Base-by-base conservation (phyloP, 768 basidiomycete species). In the Pholiota molesta region DNA sequence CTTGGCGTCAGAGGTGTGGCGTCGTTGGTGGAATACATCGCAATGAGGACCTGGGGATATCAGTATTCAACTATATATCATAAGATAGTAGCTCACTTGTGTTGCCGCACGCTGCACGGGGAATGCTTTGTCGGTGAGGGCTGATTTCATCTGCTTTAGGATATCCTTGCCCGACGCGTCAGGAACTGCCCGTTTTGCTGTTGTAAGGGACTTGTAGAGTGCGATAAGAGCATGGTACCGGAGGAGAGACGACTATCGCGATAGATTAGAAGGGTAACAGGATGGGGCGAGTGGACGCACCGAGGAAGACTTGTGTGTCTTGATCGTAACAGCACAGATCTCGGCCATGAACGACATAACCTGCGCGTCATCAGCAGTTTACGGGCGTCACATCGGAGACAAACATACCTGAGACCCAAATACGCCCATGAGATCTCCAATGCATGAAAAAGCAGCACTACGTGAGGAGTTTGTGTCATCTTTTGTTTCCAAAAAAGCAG, bases 291-390 rank as follows among this genome's bases (percentile, higher is more conserved):
- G 11, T 35, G 11, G 33, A 77, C 92, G 63, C 63, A 92, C 95
- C 67, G 77, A 83, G 33, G 92, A 94, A 9, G 89, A 86, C 63
- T 85, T 90, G 66, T 84, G 82, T 0, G 89, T 84, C 72, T 88
- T 94, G 45, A 92, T 73, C 0, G 88, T 80, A 0, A 86, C 78
- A 1, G 81, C 77, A 19, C 86, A 77, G 35, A 96, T 91, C 71
- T 99, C 97, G 29, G 89, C 83, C 87, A 96, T 90, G 67, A 95
- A 91, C 0, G 95, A 97, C 95, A 98, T 97, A 72, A 95, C 88
- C 94, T 99, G 64, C 1, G 53, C 16, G 23, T 17, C 3, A n/a
- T 62, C 21, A 52, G 23, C 26, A n/a, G 33, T 17, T 40, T 45
- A 62, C 26, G 19, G 9, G 52, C 45, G 56, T 51, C 17, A 29